Evolutionary conservation across 257 asterid genomes (phyloP), one percentile per base, ranked within the genome.

Genomic region (Capsicum rhomboideum): DNA sequence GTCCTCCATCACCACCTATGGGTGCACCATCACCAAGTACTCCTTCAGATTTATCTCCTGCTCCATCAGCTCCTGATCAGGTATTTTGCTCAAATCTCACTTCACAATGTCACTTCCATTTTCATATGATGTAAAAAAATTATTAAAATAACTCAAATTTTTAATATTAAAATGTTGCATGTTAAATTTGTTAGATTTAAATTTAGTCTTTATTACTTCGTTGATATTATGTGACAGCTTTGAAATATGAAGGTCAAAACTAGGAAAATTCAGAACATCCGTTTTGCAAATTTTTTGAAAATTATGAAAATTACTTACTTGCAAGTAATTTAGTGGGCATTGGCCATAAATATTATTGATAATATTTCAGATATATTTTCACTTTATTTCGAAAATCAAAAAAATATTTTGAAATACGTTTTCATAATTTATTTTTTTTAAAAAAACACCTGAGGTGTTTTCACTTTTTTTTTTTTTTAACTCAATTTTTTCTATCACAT

Each of bases 41-140:
- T 50, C 82, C 86, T 4, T 84, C 67, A 0, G 90, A 81, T 23
- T 84, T 87, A 13, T 87, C 95, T 50, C 97, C 96, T 80, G 91
- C 97, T 83, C 95, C 98, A 20, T 46, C 90, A 7, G 90, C 94
- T 75, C 85, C 89, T 10, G 96, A 95, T 89, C 96, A 90, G 95
- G 98, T 61, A 61, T 37, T 23, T 56, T 9, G 28, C 14, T 56
- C 14, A 56, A 56, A n/a, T 56, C 29, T 56, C 64, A 9, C 28
- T 56, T 56, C n/a, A n/a, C 64, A 56, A 0, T 40, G 4, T 40
- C 26, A 56, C 0, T 56, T 56, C n/a, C 64, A n/a, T 0, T 56
- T 56, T 23, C 28, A n/a, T n/a, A n/a, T n/a, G n/a, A n/a, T n/a
- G n/a, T n/a, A n/a, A n/a, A n/a, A n/a, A n/a, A n/a, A n/a, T n/a